Conservation (phyloP, 352 stramenopile genomes). For the Phytopythium kandeliae region DNA sequence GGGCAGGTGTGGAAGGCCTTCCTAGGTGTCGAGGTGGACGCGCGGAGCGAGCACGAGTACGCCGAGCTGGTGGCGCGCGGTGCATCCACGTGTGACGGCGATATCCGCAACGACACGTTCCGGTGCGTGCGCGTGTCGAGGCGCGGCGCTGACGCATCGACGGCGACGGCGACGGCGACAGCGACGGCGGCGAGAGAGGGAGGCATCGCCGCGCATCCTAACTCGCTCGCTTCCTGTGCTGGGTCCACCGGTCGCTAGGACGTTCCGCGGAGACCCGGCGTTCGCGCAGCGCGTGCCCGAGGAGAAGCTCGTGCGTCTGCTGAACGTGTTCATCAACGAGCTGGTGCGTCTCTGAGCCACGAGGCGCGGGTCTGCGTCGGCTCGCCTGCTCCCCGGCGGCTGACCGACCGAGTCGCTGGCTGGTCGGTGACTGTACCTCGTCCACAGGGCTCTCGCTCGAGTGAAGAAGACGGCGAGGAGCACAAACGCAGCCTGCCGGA, state of each 20-base stretch:
- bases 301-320: constrained; percentile 84
- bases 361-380: too few species aligned
- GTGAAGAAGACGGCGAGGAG: constrained; percentile 14
- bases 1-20: constrained; percentile 89
- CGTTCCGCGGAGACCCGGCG: constrained; percentile 82
- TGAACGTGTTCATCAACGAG: constrained; percentile 92
- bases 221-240: background rate
- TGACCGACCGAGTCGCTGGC: too few species aligned
- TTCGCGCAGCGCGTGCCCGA: constrained; percentile 88
- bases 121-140: constrained; percentile 15
- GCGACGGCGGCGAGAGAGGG: too few species aligned
- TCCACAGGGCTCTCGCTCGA: constrained; percentile 20
- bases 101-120: constrained; percentile 92
- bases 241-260: constrained; percentile 18
- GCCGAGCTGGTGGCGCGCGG: constrained; percentile 58
- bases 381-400: too few species aligned
- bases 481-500: constrained; percentile 8
- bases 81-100: constrained; percentile 72
- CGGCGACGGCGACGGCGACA: too few species aligned
- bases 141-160: too few species aligned
- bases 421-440: background rate
- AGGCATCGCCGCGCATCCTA: too few species aligned
- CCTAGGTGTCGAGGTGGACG: constrained; percentile 65
- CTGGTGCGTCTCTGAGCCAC: too few species aligned
- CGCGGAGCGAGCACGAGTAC: constrained; percentile 54